Evolutionary conservation across 495 filamentous ascomycete genomes (phyloP).

Genomic region (Aspergillus asperescens): DNA sequence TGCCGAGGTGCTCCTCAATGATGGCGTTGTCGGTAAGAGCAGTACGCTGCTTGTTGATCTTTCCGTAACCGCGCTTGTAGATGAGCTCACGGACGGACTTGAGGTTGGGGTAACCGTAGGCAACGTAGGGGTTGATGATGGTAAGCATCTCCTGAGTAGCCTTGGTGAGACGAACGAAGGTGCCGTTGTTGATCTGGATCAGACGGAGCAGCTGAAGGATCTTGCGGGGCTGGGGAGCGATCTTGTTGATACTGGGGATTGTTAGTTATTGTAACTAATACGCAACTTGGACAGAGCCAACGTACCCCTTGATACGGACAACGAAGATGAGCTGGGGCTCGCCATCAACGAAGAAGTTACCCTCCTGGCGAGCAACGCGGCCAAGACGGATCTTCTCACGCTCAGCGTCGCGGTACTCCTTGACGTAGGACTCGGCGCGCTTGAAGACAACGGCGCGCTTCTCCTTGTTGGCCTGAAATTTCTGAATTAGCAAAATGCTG

Average conservation of each 20-base stretch:
- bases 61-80: slow-evolving; percentile 99
- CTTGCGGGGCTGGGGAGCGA: slow-evolving; percentile 99
- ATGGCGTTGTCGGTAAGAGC: slow-evolving; percentile 95
- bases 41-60: slow-evolving; percentile 94
- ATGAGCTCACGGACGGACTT: slow-evolving; percentile 98
- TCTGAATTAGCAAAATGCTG: slow-evolving; percentile 37
- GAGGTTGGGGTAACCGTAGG: slow-evolving; percentile 98
- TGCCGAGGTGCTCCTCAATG: slow-evolving; percentile 92
- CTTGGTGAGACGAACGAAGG: slow-evolving; percentile 97
- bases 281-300: slow-evolving; percentile 10
- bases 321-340: slow-evolving; percentile 98
- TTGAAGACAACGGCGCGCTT: slow-evolving; percentile 98
- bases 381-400: slow-evolving; percentile 94
- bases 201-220: slow-evolving; percentile 98
- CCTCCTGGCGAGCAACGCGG: slow-evolving; percentile 84
- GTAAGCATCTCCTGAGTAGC: slow-evolving; percentile 97
- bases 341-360: slow-evolving; percentile 86
- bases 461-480: slow-evolving; percentile 80
- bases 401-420: slow-evolving; percentile 97
- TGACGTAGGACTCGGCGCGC: slow-evolving; percentile 98
- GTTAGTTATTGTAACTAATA: no score
- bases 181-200: slow-evolving; percentile 99
- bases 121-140: slow-evolving; percentile 95
- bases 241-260: slow-evolving; percentile 93
- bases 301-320: slow-evolving; percentile 95